Base-by-base conservation (phyloP, 2,329 filamentous ascomycete species). In the Scytalidium sp. region DNA sequence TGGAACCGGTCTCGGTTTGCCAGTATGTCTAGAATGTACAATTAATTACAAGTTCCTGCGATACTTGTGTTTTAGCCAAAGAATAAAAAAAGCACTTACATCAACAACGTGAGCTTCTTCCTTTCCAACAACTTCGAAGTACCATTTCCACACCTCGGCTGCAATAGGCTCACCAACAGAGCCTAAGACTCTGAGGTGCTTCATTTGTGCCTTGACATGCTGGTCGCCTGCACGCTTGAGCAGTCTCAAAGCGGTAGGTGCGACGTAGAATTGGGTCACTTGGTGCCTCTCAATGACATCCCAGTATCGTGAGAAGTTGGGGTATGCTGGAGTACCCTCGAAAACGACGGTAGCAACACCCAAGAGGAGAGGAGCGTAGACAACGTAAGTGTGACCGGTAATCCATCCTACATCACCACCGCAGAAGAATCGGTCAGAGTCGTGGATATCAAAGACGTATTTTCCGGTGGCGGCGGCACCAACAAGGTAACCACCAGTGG, bases 141-240 rank as follows among this genome's bases (percentile, higher is more conserved):
- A 99, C 94, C 94, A 99, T 75, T 97, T 97, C 94, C 94, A 99
- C 52, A 99, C 88, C 71, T 99, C 94, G 19, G 93, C 90, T 17
- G 94, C 93, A 63, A 99, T 99, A 36, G 94, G 94, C 75, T 99
- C 94, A 60, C 94, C 94, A 51, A 99, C 94, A 17, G 93, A 96
- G 52, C 93, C 94, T 19, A 99, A 78, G 5, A 97, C 87, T 67
- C 94, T 83, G 55, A 99, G 80, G 62, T 90, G 83, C 73, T 89
- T 87, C 89, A 99, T 94, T 66, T 90, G 76, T 64, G 87, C 84
- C 74, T 90, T 89, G 63, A 97, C 90, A 67, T 94, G 90, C 66
- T 97, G 82, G 67, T 97, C 86, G 53, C 94, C 94, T 23, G 94
- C 94, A 59, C 94, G 90, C 83, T 99, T 99, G 63, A 99, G 78